Base-by-base conservation (phyloP, 768 basidiomycete species). In the Hygrophorus pudorinus region DNA sequence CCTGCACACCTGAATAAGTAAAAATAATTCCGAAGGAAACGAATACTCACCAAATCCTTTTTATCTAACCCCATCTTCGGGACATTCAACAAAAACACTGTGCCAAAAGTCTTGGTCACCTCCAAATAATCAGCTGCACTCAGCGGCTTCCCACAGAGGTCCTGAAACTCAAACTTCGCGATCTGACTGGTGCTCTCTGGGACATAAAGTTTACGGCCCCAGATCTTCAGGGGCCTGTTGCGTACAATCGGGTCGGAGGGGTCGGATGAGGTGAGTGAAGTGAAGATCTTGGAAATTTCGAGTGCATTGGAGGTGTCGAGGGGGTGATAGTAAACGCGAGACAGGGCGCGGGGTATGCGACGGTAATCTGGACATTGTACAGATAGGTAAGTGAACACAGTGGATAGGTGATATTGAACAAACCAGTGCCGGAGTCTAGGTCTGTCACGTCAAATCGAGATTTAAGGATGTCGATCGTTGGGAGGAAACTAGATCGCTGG, bases 51-150 rank as follows among this genome's bases (percentile, higher is more conserved):
- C 67, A 83, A 73, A 58, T 99, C 96, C 65, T 96, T 93, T 58
- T 79, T 73, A 43, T 77, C 72, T 51, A 97, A 59, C 1, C 79
- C 85, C 81, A 99, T 81, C 68, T 87, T 86, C 37, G 85, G 88
- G 24, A 98, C 79, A 55, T 89, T 82, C 34, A 80, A 66, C 28
- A 99, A 66, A 57, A 99, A 98, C 12, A 99, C 68, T 11, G 91
- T 94, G 21, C 75, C 73, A 59, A 96, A 99, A 24, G 70, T 78
- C 55, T 79, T 79, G 3, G 93, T 94, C 45, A 99, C 76, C 65
- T 97, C 91, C 31, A 99, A 59, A 62, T 98, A 99, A 61, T 99
- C 96, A 1, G 91, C 91, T 17, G 96, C 94, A 55, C 88, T 88
- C 55, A 96, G 65, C 1, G 93, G 88, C 53, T 78, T 76, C 0